phyloP scores from a whole-genome alignment of 2,329 filamentous ascomycete genomes.

The Dactylonectria estremocensis region DNA sequence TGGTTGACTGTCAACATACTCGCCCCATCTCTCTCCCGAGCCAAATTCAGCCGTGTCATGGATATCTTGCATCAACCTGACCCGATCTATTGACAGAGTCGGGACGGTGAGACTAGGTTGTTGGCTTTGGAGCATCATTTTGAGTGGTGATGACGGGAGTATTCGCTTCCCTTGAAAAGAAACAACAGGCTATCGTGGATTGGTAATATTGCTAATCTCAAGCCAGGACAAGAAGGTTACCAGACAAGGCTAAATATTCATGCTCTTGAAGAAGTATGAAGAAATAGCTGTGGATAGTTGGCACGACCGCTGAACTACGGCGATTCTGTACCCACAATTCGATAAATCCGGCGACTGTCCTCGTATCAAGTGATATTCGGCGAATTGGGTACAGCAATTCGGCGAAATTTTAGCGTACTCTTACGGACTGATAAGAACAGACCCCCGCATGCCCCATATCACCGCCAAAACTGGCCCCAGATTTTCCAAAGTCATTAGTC shows the following conservation, averaged over 20 bases:
- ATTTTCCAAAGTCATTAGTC: neutral
- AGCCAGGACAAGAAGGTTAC: neutral
- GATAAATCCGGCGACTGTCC: slow-evolving; percentile 1
- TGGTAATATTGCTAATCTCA: neutral
- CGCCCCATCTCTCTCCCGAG: slow-evolving; percentile 2
- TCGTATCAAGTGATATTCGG: neutral
- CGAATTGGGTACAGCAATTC: neutral
- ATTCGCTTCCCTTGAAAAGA: too few relatives aligned
- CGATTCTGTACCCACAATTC: neutral
- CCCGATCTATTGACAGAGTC: neutral
- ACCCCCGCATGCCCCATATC: neutral
- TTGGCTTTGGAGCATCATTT: neutral
- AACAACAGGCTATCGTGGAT: too few relatives aligned
- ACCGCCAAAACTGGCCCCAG: neutral
- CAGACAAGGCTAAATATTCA: neutral
- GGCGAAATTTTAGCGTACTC: neutral
- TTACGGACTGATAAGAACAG: neutral
- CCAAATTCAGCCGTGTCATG: neutral
- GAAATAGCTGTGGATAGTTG: neutral
- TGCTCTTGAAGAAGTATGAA: neutral
- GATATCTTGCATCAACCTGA: slow-evolving; percentile 1
- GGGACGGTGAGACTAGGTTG: neutral
- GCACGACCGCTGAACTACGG: neutral
- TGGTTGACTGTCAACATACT: neutral
- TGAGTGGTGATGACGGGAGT: neutral